phyloP scores from a whole-genome alignment of 176 grass and related monocot species.

The Cenchrus americanus region DNA sequence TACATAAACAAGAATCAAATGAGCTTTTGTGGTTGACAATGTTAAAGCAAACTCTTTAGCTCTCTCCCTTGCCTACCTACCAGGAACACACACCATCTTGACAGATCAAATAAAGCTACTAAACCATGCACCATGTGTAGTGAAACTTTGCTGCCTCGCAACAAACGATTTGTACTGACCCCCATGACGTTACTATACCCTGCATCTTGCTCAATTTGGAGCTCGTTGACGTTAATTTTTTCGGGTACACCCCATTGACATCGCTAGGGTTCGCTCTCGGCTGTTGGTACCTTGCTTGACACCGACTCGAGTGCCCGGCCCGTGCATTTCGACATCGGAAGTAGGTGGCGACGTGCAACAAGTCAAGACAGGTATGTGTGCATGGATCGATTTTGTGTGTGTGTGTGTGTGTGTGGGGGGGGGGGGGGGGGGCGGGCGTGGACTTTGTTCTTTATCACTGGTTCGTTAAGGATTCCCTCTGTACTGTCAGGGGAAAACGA shows the following conservation, averaged over 20 bases:
- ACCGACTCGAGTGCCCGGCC: neutral
- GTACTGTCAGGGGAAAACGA: conserved; percentile 18
- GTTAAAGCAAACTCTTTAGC: neutral
- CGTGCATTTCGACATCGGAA: conserved; percentile 17
- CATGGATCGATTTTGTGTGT: neutral
- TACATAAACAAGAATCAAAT: neutral
- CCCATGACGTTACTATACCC: no score
- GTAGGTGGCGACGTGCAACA: conserved; percentile 20
- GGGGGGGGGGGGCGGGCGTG: neutral
- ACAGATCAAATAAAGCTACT: no score
- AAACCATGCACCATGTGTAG: no score
- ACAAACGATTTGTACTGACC: neutral
- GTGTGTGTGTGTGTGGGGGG: no score
- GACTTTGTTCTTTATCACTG: neutral
- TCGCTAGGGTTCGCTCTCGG: neutral
- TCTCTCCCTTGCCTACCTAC: neutral
- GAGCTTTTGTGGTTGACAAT: neutral
- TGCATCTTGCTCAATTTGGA: neutral
- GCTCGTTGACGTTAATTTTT: neutral
- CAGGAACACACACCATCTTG: no score
- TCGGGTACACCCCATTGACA: neutral
- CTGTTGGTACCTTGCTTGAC: neutral
- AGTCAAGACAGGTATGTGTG: neutral
- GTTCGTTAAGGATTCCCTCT: conserved; percentile 26
- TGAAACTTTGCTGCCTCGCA: neutral